Evolutionary conservation across 208 protist species (phyloP).

Genomic region (Blastocrithidia nonstop): DNA sequence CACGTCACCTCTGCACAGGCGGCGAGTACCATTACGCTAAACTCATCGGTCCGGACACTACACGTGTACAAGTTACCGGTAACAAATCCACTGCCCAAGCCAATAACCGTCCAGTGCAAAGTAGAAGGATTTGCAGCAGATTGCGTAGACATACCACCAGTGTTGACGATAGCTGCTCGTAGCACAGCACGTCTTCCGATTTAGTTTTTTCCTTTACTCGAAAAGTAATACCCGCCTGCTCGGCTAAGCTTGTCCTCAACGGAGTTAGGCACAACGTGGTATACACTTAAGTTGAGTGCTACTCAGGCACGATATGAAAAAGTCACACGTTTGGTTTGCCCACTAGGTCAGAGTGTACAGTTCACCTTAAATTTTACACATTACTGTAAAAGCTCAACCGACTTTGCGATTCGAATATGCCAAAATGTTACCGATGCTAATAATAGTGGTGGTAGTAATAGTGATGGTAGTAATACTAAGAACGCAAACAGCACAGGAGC

Average conservation of each 20-base stretch:
- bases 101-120: conserved; percentile 43
- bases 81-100: conserved; percentile 79
- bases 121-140: conserved; percentile 31
- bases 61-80: conserved; percentile 58
- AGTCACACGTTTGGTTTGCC: conserved; percentile 58
- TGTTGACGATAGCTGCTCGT: conserved; percentile 42
- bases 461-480: background rate
- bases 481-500: background rate
- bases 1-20: conserved; percentile 15
- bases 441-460: conserved; percentile 8
- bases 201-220: conserved; percentile 83
- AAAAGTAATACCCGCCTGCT: conserved; percentile 30
- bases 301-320: conserved; percentile 41
- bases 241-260: conserved; percentile 45
- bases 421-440: conserved; percentile 9
- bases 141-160: conserved; percentile 37
- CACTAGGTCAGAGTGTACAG: conserved; percentile 65
- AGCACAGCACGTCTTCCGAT: conserved; percentile 37
- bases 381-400: conserved; percentile 42
- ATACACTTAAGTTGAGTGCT: conserved; percentile 51
- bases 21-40: conserved; percentile 28
- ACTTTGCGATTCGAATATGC: conserved; percentile 69
- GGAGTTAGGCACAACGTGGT: conserved; percentile 79
- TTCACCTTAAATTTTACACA: conserved; percentile 67
- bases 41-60: conserved; percentile 57